Evolutionary conservation across 2,329 filamentous ascomycete genomes (phyloP).

Genomic region (Septoria linicola): DNA sequence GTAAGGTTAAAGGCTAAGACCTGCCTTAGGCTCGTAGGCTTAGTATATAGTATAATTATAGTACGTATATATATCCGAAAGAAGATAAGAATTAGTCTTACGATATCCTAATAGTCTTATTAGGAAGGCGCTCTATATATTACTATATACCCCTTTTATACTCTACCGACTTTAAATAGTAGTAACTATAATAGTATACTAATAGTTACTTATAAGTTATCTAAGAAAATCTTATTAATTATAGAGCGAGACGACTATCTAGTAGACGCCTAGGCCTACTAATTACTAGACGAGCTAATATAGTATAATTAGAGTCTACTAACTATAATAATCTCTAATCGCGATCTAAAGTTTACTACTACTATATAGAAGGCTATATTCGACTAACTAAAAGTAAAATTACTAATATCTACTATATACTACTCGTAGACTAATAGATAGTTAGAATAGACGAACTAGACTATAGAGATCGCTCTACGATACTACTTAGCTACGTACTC

Average conservation of each 20-base stretch:
- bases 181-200: neutral
- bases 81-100: too few relatives aligned
- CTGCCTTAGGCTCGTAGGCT: too few relatives aligned
- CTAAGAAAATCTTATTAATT: conserved; percentile 6
- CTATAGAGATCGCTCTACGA: conserved; percentile 6
- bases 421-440: conserved; percentile 8
- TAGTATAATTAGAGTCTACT: conserved; percentile 1
- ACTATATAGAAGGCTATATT: conserved; percentile 5
- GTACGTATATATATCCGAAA: too few relatives aligned
- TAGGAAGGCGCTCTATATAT: too few relatives aligned
- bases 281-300: conserved; percentile 2
- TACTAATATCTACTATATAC: conserved; percentile 5
- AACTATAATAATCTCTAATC: conserved; percentile 4
- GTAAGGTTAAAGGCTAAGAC: too few relatives aligned
- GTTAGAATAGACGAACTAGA: conserved; percentile 11
- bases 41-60: too few relatives aligned
- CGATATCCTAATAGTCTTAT: too few relatives aligned
- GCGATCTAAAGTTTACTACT: conserved; percentile 7
- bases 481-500: conserved; percentile 7
- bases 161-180: neutral
- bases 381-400: neutral
- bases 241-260: neutral
- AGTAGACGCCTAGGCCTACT: neutral
- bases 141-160: too few relatives aligned
- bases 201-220: neutral